Evolutionary conservation across 2,329 filamentous ascomycete genomes (phyloP), one percentile per base, ranked within the genome.

Genomic region (Epicoccum nigrum): DNA sequence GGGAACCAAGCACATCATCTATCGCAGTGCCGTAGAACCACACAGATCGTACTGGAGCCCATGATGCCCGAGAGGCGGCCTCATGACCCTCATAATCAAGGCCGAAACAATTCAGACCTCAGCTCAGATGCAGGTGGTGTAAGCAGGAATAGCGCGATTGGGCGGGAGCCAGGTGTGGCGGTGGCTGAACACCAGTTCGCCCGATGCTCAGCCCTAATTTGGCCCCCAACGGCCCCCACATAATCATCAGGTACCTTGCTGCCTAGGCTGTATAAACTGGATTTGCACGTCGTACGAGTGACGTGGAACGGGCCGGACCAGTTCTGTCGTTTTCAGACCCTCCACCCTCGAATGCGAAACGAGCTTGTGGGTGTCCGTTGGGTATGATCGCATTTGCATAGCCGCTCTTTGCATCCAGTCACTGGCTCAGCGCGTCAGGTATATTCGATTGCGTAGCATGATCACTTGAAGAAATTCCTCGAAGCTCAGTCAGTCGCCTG

Each of bases 151-250:
- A 25, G 33, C 25, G 27, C 45, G 45, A 61, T 59, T 64, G 59
- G 61, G 31, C 38, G 34, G 25, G 38, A 45, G 35, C 37, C 32
- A 9, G 7, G 12, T 39, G 35, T 53, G 44, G 52, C 55, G 44
- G 43, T 51, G 44, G 43, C 42, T 32, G 30, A 51, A 48, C 46
- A 59, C 35, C 51, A 23, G 49, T 50, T 52, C 45, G 35, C 37
- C 45, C 41, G n/a, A n/a, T 51, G 30, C 47, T 61, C 52, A 49
- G 57, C 59, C 59, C 50, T 55, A 45, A 49, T 47, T 38, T 9
- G 54, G 48, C 23, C 51, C 43, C 48, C 46, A 51, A 39, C 19
- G 44, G 56, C 54, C 58, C 55, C 56, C 55, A 61, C 46, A 55
- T 48, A 23, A 45, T 42, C 52, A 49, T 25, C 44, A 44, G 39